Evolutionary conservation across 1,284 basidiomycete genomes (phyloP), one percentile per base, ranked within the genome.

Genomic region (Leccinum holopus): DNA sequence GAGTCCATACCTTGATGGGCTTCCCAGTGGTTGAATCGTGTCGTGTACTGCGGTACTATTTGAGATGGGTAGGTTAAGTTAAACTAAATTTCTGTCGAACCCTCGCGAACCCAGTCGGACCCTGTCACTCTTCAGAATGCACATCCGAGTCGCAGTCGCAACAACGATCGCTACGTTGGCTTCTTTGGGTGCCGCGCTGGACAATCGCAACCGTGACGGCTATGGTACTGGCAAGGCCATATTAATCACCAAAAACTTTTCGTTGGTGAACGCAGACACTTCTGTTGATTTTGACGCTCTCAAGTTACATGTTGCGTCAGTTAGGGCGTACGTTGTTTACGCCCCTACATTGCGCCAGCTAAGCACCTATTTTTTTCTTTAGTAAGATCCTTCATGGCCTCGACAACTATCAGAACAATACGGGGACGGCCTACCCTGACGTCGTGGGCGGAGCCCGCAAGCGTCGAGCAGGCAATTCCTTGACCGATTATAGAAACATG

Each of bases 401-500:
- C 8, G 28, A 9, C 1, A 62, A 63, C 25, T 70, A 44, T 37
- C 57, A 65, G 54, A 59, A 52, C 39, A 70, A 69, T 51, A 65
- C 62, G 2, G 64, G 69, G 21, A 12, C 14, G n/a, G 16, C 16
- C 3, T 67, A 67, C 37, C 64, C 64, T 35, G 44, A 61, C 18
- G 62, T 21, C 18, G 1, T 53, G 16, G 16, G 44, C 18, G 25
- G 32, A 14, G 6, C 18, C 18, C 25, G 11, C 28, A 63, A 58
- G 33, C 65, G 57, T 44, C 5, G 32, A 3, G 54, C 14, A 47
- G 64, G 61, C 5, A 1, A n/a, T n/a, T 64, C 65, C 6, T 58
- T 78, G 25, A 73, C 66, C 8, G 68, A 74, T 49, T 65, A 69
- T 51, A 37, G 59, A 1, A 57, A 57, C 11, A 47, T 61, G 3